phyloP scores from a whole-genome alignment of 345 rosid species.

The Linum trigynum region DNA sequence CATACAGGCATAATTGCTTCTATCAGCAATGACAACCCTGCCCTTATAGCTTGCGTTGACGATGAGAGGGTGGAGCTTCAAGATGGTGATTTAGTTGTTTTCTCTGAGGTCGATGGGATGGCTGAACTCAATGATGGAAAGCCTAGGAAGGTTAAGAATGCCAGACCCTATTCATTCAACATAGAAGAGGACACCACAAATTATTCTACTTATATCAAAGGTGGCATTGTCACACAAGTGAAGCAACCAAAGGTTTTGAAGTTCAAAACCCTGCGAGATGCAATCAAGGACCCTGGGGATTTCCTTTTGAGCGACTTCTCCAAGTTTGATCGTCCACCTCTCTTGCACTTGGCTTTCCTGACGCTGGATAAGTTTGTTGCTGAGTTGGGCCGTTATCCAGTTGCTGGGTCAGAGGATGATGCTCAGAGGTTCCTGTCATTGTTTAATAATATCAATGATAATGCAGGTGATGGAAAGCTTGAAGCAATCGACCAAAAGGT shows the following conservation, averaged over 20 bases:
- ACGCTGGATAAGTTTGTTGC: constrained; percentile 72
- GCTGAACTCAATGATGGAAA: constrained; percentile 88
- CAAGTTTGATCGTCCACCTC: constrained; percentile 87
- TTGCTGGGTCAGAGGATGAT: constrained; percentile 88
- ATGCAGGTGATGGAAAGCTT: constrained; percentile 58
- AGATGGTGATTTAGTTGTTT: constrained; percentile 90
- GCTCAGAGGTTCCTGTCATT: constrained; percentile 64
- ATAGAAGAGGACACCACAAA: constrained; percentile 82
- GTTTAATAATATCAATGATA: constrained; percentile 53
- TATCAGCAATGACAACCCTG: constrained; percentile 77
- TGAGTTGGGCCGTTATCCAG: constrained; percentile 67
- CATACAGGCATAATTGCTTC: constrained; percentile 94
- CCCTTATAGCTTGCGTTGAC: constrained; percentile 83
- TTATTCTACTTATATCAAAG: constrained; percentile 59
- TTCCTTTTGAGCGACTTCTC: constrained; percentile 92
- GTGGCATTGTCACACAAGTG: constrained; percentile 96
- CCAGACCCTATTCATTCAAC: constrained; percentile 77
- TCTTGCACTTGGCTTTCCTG: constrained; percentile 85
- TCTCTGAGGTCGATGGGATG: constrained; percentile 97
- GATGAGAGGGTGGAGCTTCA: constrained; percentile 96
- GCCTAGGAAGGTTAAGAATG: constrained; percentile 77
- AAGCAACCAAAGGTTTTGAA: constrained; percentile 77
- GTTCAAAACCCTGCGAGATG: constrained; percentile 79
- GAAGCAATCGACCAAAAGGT: constrained; percentile 72
- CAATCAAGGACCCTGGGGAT: constrained; percentile 85